Percentiles rank a stretch among this genome's conserved stretches.
phyloP scores from a whole-genome alignment of 164 flowering plant genomes.

The Cinnamomum chago region DNA sequence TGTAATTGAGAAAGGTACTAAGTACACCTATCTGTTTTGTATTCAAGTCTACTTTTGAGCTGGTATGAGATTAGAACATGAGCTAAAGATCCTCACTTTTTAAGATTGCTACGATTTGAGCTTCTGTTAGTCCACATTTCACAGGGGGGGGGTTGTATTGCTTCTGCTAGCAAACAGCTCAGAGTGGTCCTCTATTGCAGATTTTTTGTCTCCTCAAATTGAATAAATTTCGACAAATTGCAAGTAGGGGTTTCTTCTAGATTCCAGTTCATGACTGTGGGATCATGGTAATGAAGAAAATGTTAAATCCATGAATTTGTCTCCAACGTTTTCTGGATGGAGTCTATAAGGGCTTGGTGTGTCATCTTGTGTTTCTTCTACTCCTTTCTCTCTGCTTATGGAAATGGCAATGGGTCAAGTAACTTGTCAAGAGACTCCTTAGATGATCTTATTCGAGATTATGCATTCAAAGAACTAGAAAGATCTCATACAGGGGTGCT shows the following conservation, averaged over 20 bases:
- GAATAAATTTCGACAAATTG: neutral
- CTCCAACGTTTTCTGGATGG: constrained; percentile 4
- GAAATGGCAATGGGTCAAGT: constrained; percentile 10
- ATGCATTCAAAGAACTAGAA: constrained; percentile 33
- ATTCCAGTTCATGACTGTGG: neutral
- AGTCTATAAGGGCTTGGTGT: constrained; percentile 6
- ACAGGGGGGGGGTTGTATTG: too few species aligned
- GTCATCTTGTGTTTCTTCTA: constrained; percentile 1
- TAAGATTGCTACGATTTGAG: too few species aligned
- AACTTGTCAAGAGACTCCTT: constrained; percentile 17
- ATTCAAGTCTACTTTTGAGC: too few species aligned
- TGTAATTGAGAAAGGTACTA: too few species aligned
- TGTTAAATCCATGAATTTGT: neutral
- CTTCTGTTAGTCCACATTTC: too few species aligned
- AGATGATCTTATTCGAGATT: constrained; percentile 35
- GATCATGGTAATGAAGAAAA: neutral
- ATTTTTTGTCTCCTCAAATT: neutral
- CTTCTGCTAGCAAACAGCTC: too few species aligned
- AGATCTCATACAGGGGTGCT: constrained; percentile 35
- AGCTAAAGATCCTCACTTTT: too few species aligned
- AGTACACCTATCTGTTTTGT: too few species aligned
- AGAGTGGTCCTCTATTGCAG: too few species aligned
- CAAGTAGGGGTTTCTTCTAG: neutral
- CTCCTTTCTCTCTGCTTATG: neutral
- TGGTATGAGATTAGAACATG: too few species aligned